Evolutionary conservation across 208 protist species (phyloP).

Genomic region (Leishmania braziliensis): DNA sequence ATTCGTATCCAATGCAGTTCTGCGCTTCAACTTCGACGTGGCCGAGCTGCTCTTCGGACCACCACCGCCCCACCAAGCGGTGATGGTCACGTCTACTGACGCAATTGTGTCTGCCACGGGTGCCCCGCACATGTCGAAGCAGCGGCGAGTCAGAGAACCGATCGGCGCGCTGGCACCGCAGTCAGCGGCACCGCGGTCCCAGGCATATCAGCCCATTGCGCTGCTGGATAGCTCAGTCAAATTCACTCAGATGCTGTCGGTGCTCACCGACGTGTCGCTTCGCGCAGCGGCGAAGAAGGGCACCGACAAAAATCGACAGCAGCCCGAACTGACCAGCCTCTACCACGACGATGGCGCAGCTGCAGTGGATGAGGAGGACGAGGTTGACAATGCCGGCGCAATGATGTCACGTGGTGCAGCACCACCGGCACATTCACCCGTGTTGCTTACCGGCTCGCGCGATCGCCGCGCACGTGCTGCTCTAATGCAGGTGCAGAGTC

Average conservation of each 20-base stretch:
- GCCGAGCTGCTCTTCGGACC: slow-evolving; percentile 19
- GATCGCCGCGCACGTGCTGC: slow-evolving; percentile 18
- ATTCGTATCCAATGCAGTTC: slow-evolving; percentile 23
- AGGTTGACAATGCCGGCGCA: slow-evolving; percentile 4
- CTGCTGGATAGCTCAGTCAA: slow-evolving; percentile 26
- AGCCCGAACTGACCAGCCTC: not conserved
- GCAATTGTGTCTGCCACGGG: not conserved
- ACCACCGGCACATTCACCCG: not conserved
- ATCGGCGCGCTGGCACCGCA: not conserved
- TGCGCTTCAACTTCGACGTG: slow-evolving; percentile 37
- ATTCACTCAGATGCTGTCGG: slow-evolving; percentile 23
- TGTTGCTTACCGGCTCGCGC: slow-evolving; percentile 24
- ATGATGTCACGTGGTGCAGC: not conserved
- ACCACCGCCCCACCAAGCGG: slow-evolving; percentile 5
- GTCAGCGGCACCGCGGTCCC: not conserved
- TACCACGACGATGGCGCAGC: slow-evolving; percentile 4
- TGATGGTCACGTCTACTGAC: not conserved
- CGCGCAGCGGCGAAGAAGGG: slow-evolving; percentile 10
- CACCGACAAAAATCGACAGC: not conserved
- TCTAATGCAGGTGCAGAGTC: slow-evolving; percentile 25
- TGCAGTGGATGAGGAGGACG: not conserved
- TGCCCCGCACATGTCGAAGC: not conserved
- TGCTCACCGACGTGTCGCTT: slow-evolving; percentile 32
- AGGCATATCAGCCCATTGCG: not conserved
- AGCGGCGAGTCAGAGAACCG: not conserved